These are phyloP conservation scores for Hypericum perforatum DNA, from an alignment of 345 rosid species.

Conservation along the genomic window DNA sequence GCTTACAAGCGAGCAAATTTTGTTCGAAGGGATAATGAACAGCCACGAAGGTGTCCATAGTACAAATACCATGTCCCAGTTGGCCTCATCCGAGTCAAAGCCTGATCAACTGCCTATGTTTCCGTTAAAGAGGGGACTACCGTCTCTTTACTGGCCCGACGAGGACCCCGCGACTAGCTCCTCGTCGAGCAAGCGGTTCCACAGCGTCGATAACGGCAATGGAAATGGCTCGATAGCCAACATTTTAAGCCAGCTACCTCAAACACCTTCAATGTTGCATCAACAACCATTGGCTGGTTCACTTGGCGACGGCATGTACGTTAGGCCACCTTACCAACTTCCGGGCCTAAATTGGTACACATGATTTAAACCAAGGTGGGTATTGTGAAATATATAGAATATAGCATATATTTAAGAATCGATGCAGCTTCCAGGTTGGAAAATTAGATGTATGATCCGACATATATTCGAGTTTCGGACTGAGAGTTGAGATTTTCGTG, in stretches of 20 bases:
- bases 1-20: conserved; percentile 30
- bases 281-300: conserved; percentile 40
- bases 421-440: too few species aligned
- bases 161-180: conserved; percentile 18
- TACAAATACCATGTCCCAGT: conserved; percentile 23
- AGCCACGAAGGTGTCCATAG: conserved; percentile 12
- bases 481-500: too few species aligned
- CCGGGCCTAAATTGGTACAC: conserved; percentile 73
- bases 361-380: conserved; percentile 23
- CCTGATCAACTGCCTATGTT: conserved; percentile 31
- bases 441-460: too few species aligned
- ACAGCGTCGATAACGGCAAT: conserved; percentile 23
- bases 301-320: conserved; percentile 37
- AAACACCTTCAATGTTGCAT: conserved; percentile 31
- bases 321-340: conserved; percentile 45
- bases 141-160: conserved; percentile 51
- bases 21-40: conserved; percentile 39
- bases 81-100: conserved; percentile 29
- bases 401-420: too few species aligned
- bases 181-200: conserved; percentile 47
- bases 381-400: too few species aligned
- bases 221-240: conserved; percentile 32
- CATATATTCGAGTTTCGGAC: too few species aligned
- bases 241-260: conserved; percentile 43
- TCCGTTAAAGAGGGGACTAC: conserved; percentile 48